Percentiles rank a stretch among this genome's conserved stretches.
These are phyloP conservation scores for Cryomyces minteri DNA, from an alignment of 495 filamentous ascomycete genomes.

Conservation along the genomic window DNA sequence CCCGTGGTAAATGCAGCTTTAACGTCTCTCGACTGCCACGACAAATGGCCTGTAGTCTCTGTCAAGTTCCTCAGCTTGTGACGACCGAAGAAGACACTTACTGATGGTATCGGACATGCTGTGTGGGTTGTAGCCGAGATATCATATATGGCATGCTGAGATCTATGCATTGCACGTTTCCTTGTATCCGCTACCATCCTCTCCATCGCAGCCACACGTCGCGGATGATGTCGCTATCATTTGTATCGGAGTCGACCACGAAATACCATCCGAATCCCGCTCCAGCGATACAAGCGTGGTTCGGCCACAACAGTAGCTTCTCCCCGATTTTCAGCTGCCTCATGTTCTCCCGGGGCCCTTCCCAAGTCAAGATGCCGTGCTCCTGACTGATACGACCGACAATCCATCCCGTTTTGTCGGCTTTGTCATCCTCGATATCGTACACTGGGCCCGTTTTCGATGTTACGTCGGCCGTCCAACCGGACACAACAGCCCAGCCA, in stretches of 20 bases:
- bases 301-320: slow-evolving; percentile 59
- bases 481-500: slow-evolving; percentile 54
- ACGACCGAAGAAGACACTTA: too few relatives aligned
- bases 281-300: slow-evolving; percentile 70
- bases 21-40: too few relatives aligned
- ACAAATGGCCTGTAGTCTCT: too few relatives aligned
- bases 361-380: slow-evolving; percentile 25
- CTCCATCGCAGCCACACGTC: slow-evolving; percentile 24
- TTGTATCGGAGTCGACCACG: slow-evolving; percentile 42
- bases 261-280: slow-evolving; percentile 58
- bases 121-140: too few relatives aligned
- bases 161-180: not conserved
- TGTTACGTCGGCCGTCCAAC: slow-evolving; percentile 4
- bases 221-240: slow-evolving; percentile 24
- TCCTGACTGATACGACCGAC: slow-evolving; percentile 22
- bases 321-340: slow-evolving; percentile 37
- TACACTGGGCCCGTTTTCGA: slow-evolving; percentile 4
- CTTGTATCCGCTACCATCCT: slow-evolving; percentile 20
- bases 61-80: too few relatives aligned
- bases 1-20: too few relatives aligned
- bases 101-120: too few relatives aligned
- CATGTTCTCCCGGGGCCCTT: slow-evolving; percentile 28
- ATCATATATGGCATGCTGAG: too few relatives aligned
- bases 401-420: slow-evolving; percentile 19
- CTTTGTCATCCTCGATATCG: slow-evolving; percentile 14